Conservation (phyloP, 2,329 filamentous ascomycete species). For the Ceratocystiopsis sp. region DNA sequence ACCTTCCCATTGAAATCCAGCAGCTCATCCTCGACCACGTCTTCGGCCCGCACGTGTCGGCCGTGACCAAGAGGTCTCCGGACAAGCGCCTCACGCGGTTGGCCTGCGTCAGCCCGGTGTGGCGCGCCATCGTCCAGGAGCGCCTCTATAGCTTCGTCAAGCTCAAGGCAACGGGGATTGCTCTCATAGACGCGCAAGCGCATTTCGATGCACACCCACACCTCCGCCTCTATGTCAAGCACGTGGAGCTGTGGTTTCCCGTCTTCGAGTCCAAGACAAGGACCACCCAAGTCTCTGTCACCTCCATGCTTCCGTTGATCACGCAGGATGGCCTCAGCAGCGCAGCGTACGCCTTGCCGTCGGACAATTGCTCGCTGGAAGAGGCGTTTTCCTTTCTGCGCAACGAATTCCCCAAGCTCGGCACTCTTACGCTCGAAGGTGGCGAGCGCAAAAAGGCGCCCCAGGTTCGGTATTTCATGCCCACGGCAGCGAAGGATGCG, state of each 20-base stretch:
- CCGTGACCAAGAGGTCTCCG: slow-evolving; percentile 37
- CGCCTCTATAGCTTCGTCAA: slow-evolving; percentile 62
- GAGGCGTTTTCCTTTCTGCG: slow-evolving; percentile 51
- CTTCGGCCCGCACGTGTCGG: slow-evolving; percentile 50
- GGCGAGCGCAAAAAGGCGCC: slow-evolving; percentile 61
- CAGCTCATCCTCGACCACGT: slow-evolving; percentile 55
- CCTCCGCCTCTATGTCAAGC: slow-evolving; percentile 47
- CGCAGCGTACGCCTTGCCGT: slow-evolving; percentile 39
- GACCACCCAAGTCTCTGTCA: slow-evolving; percentile 24
- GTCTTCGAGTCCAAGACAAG: slow-evolving; percentile 46
- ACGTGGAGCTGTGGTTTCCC: slow-evolving; percentile 64
- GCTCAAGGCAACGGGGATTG: slow-evolving; percentile 52
- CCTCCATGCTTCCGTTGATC: slow-evolving; percentile 31
- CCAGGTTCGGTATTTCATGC: slow-evolving; percentile 41
- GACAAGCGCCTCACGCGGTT: slow-evolving; percentile 48
- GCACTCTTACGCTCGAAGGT: slow-evolving; percentile 57
- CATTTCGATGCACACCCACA: slow-evolving; percentile 45
- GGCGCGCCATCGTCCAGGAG: slow-evolving; percentile 52
- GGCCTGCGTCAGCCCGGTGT: slow-evolving; percentile 43
- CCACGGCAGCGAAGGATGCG: neutral
- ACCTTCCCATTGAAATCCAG: slow-evolving; percentile 53
- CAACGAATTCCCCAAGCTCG: slow-evolving; percentile 39
- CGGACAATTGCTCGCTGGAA: slow-evolving; percentile 51
- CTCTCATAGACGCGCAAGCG: slow-evolving; percentile 36
- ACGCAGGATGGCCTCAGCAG: slow-evolving; percentile 37